These are phyloP conservation scores for Bisporella sp. DNA, from an alignment of 2,329 filamentous ascomycete genomes.

Conservation along the genomic window DNA sequence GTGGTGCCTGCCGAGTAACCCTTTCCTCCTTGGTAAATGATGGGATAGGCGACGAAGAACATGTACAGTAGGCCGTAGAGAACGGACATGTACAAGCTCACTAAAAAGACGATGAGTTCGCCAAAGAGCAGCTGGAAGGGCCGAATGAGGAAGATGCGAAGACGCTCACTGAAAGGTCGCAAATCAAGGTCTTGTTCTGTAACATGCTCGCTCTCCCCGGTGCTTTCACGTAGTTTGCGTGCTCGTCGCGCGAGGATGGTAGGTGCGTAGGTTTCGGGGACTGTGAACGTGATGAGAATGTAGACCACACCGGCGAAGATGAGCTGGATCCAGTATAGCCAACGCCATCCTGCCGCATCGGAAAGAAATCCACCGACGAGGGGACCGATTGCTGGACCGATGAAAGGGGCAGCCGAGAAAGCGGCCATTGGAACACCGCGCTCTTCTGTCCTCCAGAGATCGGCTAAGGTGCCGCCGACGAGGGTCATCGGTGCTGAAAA, in stretches of 20 bases:
- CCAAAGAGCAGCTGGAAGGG: slow-evolving; percentile 81
- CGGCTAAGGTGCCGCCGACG: slow-evolving; percentile 74
- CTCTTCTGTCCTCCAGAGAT: slow-evolving; percentile 80
- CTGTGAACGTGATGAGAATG: slow-evolving; percentile 76
- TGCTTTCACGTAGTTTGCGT: slow-evolving; percentile 61
- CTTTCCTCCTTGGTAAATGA: slow-evolving; percentile 69
- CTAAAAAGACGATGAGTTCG: slow-evolving; percentile 79
- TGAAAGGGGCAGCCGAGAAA: slow-evolving; percentile 75
- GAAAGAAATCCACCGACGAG: slow-evolving; percentile 71
- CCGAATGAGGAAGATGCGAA: slow-evolving; percentile 69
- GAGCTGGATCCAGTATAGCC: slow-evolving; percentile 82
- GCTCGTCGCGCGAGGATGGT: slow-evolving; percentile 67
- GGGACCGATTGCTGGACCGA: slow-evolving; percentile 72
- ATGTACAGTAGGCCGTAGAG: slow-evolving; percentile 52
- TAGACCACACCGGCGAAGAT: slow-evolving; percentile 67
- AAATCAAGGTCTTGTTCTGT: slow-evolving; percentile 76
- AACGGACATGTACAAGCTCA: slow-evolving; percentile 80
- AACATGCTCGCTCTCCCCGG: slow-evolving; percentile 60
- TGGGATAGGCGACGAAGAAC: slow-evolving; percentile 45
- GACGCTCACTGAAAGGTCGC: slow-evolving; percentile 59
- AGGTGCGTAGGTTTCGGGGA: slow-evolving; percentile 83
- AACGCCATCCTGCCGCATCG: slow-evolving; percentile 67
- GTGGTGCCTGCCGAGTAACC: slow-evolving; percentile 67
- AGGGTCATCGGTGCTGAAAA: slow-evolving; percentile 84
- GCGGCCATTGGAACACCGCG: slow-evolving; percentile 82